Evolutionary conservation across 164 flowering plant species (phyloP), one percentile per base, ranked within the genome.

Genomic region (Platanus orientalis): DNA sequence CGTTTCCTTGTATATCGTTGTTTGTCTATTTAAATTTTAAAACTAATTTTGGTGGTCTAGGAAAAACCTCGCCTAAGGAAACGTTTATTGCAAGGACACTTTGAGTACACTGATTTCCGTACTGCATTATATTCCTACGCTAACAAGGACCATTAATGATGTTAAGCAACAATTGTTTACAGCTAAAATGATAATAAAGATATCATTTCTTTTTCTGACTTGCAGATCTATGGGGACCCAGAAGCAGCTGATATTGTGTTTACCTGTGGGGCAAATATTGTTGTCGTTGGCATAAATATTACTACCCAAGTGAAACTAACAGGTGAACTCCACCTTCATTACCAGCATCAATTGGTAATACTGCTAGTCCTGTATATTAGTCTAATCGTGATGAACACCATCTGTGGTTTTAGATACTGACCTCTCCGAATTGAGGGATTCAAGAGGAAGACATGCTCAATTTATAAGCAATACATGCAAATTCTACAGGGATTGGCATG

Each of bases 221-320:
- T 72, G 73, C 82, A 95, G 99, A 92, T 95, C 23, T 88, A 88
- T 74, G 96, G 97, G 19, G 99, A 95, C 50, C 97, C 99, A 9
- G 97, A 95, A 76, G 99, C 99, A 49, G 99, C 99, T 65, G 99
- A 95, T 79, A 57, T 90, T 29, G 96, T 95, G 57, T 92, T 95
- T 69, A 92, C 99, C 14, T 81, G 84, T 21, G 97, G 97, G 17
- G 99, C 97, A 60, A 71, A 88, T 75, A 85, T 92, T 64, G 80
- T 56, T 62, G 84, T 90, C 74, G 84, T 95, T 62, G 99, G 99
- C 59, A 88, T 95, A 70, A 95, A 95, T 76, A 90, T 95, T 64
- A 95, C 99, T 17, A 92, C 97, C 14, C 99, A 95, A 81, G 79
- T 88, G 58, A 77, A 1, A 36, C 9, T 36, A 36, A 36, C 42